These are phyloP conservation scores for Pistacia integerrima DNA, from an alignment of 345 rosid genomes.

Conservation along the genomic window DNA sequence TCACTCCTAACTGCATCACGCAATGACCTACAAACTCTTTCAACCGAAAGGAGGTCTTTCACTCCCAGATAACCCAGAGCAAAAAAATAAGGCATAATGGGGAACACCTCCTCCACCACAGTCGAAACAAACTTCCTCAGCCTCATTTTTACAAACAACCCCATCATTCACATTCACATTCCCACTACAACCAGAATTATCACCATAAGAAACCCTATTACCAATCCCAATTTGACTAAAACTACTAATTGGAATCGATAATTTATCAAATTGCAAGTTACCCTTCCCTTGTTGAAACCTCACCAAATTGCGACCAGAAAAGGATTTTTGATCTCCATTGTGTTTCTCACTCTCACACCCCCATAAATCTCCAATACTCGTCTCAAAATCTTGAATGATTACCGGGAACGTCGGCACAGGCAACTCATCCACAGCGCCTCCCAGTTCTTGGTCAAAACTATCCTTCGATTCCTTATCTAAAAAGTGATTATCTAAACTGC, in stretches of 20 bases:
- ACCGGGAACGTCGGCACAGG: slow-evolving; percentile 63
- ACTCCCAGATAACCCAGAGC: slow-evolving; percentile 67
- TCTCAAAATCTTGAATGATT: slow-evolving; percentile 71
- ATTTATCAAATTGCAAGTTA: slow-evolving; percentile 13
- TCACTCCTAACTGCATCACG: slow-evolving; percentile 55
- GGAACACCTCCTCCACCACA: slow-evolving; percentile 43
- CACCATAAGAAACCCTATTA: slow-evolving; percentile 22
- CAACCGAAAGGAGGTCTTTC: slow-evolving; percentile 72
- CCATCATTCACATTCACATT: not conserved
- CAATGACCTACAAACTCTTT: slow-evolving; percentile 67
- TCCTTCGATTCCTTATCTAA: slow-evolving; percentile 10
- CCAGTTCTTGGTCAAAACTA: not conserved
- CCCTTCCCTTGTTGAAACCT: slow-evolving; percentile 45
- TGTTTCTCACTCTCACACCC: slow-evolving; percentile 37
- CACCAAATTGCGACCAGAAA: slow-evolving; percentile 79
- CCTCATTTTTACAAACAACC: slow-evolving; percentile 29
- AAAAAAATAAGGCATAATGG: slow-evolving; percentile 56
- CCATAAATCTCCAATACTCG: slow-evolving; percentile 36
- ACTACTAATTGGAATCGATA: slow-evolving; percentile 19
- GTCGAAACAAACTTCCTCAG: slow-evolving; percentile 19
- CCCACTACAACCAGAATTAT: slow-evolving; percentile 17
- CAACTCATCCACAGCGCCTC: slow-evolving; percentile 44
- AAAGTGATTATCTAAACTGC: slow-evolving; percentile 25
- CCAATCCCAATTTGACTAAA: slow-evolving; percentile 26
- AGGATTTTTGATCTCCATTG: slow-evolving; percentile 45